Conservation (phyloP, 1,284 basidiomycete genomes). For the Lentinus polychrous region DNA sequence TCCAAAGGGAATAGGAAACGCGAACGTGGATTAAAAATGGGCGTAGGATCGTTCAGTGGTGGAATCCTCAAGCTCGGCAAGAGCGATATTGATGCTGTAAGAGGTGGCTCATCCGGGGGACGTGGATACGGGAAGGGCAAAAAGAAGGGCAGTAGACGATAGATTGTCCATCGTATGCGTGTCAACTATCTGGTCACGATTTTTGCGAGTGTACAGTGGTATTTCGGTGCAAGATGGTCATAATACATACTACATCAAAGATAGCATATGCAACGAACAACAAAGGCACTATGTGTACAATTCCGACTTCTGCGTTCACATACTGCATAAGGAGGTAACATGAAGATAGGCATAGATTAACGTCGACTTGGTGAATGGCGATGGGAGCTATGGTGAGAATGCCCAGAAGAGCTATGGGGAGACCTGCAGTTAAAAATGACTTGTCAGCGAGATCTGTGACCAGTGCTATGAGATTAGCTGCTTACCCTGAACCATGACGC, state of each 20-base stretch:
- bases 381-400: not conserved
- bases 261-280: too few species aligned
- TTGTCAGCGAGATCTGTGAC: not conserved
- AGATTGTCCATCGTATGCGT: too few species aligned
- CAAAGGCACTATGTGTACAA: too few species aligned
- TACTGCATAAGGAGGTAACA: too few species aligned
- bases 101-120: constrained; percentile 19
- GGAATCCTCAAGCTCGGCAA: constrained; percentile 59
- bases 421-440: not conserved
- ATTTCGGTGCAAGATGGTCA: too few species aligned
- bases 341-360: constrained; percentile 9
- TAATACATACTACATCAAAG: too few species aligned
- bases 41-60: constrained; percentile 66
- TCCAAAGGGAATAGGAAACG: constrained; percentile 36
- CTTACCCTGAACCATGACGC: not conserved
- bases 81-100: constrained; percentile 47
- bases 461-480: not conserved
- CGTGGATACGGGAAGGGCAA: too few species aligned
- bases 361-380: constrained; percentile 11
- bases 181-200: too few species aligned
- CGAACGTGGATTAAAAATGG: constrained; percentile 62
- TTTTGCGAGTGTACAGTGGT: too few species aligned
- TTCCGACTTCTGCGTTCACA: too few species aligned
- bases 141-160: too few species aligned
- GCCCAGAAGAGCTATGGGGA: not conserved